phyloP scores from a whole-genome alignment of 139 green algal species.

The Edaphochlamys debaryana region DNA sequence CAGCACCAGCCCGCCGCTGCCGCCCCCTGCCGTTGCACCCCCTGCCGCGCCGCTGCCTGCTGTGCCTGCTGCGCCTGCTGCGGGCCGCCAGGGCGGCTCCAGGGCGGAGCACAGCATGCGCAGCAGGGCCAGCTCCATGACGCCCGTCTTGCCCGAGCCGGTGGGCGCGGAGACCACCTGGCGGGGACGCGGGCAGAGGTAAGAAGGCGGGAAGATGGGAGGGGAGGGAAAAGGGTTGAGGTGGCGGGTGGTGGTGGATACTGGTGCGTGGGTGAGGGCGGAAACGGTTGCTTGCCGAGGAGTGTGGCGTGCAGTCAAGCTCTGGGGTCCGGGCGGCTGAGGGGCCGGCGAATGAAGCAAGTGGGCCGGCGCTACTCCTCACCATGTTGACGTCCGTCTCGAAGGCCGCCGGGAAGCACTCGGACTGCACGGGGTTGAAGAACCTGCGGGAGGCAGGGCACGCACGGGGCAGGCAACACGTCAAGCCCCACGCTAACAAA shows the following conservation, averaged over 20 bases:
- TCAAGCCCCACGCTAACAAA: too few relatives aligned
- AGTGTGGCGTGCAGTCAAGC: too few relatives aligned
- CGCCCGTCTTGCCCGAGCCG: conserved; percentile 92
- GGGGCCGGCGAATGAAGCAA: too few relatives aligned
- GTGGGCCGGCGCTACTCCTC: too few relatives aligned
- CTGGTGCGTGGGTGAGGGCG: background rate
- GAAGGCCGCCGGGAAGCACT: conserved; percentile 82
- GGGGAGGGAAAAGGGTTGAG: background rate
- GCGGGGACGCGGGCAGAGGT: too few relatives aligned
- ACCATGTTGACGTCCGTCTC: conserved; percentile 74
- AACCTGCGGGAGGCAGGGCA: conserved; percentile 66
- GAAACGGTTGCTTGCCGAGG: too few relatives aligned
- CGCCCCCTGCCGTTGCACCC: too few relatives aligned
- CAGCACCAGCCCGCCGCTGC: background rate
- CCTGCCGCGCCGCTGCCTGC: background rate
- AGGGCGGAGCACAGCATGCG: conserved; percentile 64
- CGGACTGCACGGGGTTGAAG: conserved; percentile 95
- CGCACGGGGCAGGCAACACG: too few relatives aligned
- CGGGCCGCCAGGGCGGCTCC: background rate
- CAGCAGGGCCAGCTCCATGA: conserved; percentile 94
- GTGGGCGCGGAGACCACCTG: conserved; percentile 87
- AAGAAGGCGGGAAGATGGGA: background rate
- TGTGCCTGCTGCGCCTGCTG: background rate
- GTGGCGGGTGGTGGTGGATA: background rate
- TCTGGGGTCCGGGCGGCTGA: too few relatives aligned